A percentile compares a stretch with the other conserved stretches of the same genome.
Evolutionary conservation across 352 stramenopile genomes (phyloP).

Genomic region (Blastocystis sp.): DNA sequence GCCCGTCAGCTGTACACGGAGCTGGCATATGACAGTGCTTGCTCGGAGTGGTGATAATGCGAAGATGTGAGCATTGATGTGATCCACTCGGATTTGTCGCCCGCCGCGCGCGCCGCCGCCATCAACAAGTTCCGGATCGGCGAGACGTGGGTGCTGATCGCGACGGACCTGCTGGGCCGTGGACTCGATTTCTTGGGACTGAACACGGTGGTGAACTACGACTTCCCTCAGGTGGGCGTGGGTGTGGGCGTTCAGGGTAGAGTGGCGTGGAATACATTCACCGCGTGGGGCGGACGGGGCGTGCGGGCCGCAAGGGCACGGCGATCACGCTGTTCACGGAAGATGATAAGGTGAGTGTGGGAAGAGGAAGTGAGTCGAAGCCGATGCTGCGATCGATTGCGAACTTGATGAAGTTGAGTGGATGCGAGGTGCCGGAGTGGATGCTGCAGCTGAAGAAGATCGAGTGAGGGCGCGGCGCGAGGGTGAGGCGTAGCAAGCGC

Average conservation of each 20-base stretch:
- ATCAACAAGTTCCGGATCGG: conserved; percentile 92
- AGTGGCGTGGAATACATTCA: conserved; percentile 94
- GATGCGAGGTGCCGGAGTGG: conserved; percentile 93
- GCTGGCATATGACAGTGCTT: conserved; percentile 93
- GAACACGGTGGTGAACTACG: conserved; percentile 99
- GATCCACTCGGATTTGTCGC: conserved; percentile 90
- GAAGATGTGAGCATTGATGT: conserved; percentile 83
- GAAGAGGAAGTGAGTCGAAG: conserved; percentile 70
- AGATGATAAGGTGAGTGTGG: conserved; percentile 74
- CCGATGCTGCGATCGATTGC: conserved; percentile 89
- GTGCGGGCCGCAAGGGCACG: conserved; percentile 84
- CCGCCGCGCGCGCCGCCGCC: conserved; percentile 85
- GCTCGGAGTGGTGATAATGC: background rate
- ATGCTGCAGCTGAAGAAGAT: conserved; percentile 90
- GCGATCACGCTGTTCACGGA: conserved; percentile 97
- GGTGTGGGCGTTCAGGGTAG: conserved; percentile 70
- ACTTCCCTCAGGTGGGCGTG: conserved; percentile 82
- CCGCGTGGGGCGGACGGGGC: conserved; percentile 90
- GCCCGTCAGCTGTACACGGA: conserved; percentile 94
- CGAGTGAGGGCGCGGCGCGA: background rate
- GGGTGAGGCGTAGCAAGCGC: conserved; percentile 66
- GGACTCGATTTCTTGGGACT: conserved; percentile 98
- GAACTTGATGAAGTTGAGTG: conserved; percentile 96
- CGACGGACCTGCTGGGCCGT: conserved; percentile 95
- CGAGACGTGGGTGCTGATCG: conserved; percentile 95